A percentile compares a stretch with the other conserved stretches of the same genome.
Evolutionary conservation across 495 filamentous ascomycete genomes (phyloP).

Genomic region (Talaromyces wortmannii): DNA sequence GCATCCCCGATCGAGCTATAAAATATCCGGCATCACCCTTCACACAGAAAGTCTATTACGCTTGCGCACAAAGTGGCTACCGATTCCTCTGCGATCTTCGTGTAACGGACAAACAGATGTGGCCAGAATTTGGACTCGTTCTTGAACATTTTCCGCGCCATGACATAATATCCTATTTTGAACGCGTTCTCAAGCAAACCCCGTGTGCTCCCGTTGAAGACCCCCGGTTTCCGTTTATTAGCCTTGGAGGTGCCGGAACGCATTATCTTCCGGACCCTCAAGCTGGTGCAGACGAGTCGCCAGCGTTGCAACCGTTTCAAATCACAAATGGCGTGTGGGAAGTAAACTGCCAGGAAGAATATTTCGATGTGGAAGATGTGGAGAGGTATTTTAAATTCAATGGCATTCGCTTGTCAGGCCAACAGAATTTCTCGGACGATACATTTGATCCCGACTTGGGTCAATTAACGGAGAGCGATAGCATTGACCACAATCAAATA

Average conservation of each 20-base stretch:
- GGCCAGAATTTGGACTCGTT: conserved; percentile 10
- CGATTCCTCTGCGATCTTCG: conserved; percentile 1
- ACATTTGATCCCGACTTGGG: no score
- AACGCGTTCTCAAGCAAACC: conserved; percentile 2
- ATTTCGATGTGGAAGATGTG: conserved; percentile 16
- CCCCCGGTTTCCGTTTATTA: conserved; percentile 11
- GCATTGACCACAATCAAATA: no score
- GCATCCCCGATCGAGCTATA: no score
- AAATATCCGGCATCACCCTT: background rate
- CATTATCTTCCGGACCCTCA: conserved; percentile 1
- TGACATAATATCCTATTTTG: conserved; percentile 8
- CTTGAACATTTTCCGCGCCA: conserved; percentile 8
- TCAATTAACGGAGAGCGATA: no score
- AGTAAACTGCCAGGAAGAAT: conserved; percentile 10
- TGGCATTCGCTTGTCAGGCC: background rate
- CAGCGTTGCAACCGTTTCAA: conserved; percentile 3
- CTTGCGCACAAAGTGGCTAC: conserved; percentile 10
- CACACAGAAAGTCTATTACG: conserved; percentile 8
- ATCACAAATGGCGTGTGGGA: conserved; percentile 10
- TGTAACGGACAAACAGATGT: conserved; percentile 7
- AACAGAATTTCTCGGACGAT: background rate
- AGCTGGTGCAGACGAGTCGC: background rate
- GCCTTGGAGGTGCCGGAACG: conserved; percentile 10
- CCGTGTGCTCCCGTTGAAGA: conserved; percentile 11
- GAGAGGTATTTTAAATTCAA: conserved; percentile 8